Base-by-base conservation (phyloP, 2,329 filamentous ascomycete species). In the Aspergillus jensenii region DNA sequence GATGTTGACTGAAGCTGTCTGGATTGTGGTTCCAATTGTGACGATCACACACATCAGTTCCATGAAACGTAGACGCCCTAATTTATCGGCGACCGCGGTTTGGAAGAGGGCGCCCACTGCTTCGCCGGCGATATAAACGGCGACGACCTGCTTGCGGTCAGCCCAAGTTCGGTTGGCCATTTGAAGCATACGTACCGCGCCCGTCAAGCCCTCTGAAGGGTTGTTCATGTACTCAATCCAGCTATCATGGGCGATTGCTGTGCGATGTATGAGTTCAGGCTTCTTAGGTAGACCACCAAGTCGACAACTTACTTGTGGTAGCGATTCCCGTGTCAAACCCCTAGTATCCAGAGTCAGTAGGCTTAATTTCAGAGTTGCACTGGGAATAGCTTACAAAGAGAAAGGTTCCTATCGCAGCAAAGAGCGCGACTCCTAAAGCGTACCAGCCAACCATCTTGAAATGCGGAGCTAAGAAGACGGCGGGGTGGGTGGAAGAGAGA, bases 311-410 rank as follows among this genome's bases (percentile, higher is more conserved):
- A 81, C 78, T 85, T 15, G 83, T 85, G 12, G 83, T 86, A 4
- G 82, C 83, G 55, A 85, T 85, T 27, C 83, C 83, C 0, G 83
- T 85, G 66, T 85, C 84, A 59, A 85, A 85, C 3, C 83, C 83
- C 81, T 83, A 62, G n/a, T 50, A 39, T 52, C 9, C 47, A 47
- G 27, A 19, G 25, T 60, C 39, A 35, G 63, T 31, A 61, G 43
- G 25, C 48, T 31, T 17, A 19, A 33, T 15, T 5, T 25, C 14
- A 15, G 4, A 14, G 15, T 17, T 12, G 25, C 21, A 3, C 7
- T 31, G 8, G 6, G 31, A 31, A 37, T 14, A 1, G 68, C 81
- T 43, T 75, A 82, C 81, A 67, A 84, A 86, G 55, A 85, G 75
- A 68, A 85, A 84, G 0, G 83, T 85, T 61, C 83, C 83, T 52